phyloP scores from a whole-genome alignment of 768 basidiomycete genomes.

The Hortiboletus flavorubellus region DNA sequence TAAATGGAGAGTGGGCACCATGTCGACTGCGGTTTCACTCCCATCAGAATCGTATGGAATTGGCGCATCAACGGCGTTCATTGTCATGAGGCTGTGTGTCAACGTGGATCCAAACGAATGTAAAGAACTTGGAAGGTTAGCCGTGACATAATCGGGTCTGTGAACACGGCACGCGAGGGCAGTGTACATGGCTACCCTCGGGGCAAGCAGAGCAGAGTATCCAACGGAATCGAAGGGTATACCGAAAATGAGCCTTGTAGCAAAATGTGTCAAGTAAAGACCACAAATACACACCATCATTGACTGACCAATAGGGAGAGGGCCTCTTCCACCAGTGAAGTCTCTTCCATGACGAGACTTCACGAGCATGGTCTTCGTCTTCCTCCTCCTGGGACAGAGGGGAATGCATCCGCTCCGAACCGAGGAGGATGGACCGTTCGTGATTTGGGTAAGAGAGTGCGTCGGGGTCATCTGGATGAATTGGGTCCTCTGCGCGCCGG shows the following conservation, averaged over 20 bases:
- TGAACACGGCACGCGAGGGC: conserved; percentile 65
- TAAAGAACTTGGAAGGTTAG: background rate
- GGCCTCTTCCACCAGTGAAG: conserved; percentile 76
- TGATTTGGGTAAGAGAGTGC: conserved; percentile 43
- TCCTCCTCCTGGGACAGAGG: conserved; percentile 20
- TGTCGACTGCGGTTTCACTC: background rate
- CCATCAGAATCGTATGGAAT: background rate
- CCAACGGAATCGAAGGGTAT: conserved; percentile 56
- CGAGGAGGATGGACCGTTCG: conserved; percentile 36
- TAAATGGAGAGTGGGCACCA: conserved; percentile 1
- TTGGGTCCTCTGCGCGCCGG: conserved; percentile 23
- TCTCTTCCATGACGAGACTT: conserved; percentile 22
- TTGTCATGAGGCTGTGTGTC: background rate
- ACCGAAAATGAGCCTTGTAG: conserved; percentile 52
- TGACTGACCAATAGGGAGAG: conserved; percentile 67
- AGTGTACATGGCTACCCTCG: conserved; percentile 74
- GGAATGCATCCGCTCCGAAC: conserved; percentile 5
- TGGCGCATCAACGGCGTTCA: background rate
- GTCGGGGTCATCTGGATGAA: conserved; percentile 43
- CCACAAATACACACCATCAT: background rate
- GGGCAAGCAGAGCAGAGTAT: conserved; percentile 57
- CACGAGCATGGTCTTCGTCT: conserved; percentile 28
- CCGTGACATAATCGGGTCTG: conserved; percentile 49
- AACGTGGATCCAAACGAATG: background rate
- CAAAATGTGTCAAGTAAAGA: background rate